Base-by-base conservation (phyloP, 495 filamentous ascomycete genomes). In the Filosporella fistucella region DNA sequence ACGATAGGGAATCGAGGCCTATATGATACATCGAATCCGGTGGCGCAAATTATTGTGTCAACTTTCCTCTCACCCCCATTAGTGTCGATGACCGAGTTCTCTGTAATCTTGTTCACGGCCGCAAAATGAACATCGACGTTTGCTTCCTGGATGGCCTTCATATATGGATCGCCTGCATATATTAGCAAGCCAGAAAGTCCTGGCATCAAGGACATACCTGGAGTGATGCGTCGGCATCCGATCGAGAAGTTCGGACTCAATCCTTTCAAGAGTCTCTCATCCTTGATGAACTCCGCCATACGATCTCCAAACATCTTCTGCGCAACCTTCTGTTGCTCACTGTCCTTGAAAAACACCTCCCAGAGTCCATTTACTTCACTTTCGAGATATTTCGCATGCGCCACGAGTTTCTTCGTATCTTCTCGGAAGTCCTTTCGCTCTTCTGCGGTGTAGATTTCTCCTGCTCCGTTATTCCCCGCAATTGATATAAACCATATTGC, bases 181-280 rank as follows among this genome's bases (percentile, higher is more conserved):
- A 23, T 51, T 28, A 45, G 18, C 4, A 2, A n/a, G 20, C 35
- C 16, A 22, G 41, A n/a, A 9, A 24, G 18, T 17, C 16, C 12
- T n/a, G 8, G 13, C 25, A 38, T 33, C 13, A 16, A 11, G 11
- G 29, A 20, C 6, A 78, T 78, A 0, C 83, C 84, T 2, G 84
- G 83, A 0, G 85, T 88, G 0, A 85, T 67, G 14, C 85, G 79
- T 34, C 83, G 76, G 54, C 84, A 89, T 58, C 78, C 74, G 4
- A 80, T 77, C 0, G 75, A 69, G 57, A 84, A 89, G 44, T 84
- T 76, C 0, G 85, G 51, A 1, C 43, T 48, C 23, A 53, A 43
- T 2, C 67, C 65, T n/a, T 68, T 38, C 7, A 66, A 45, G 47
- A 71, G 52, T 26, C 67, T 20, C 26, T 66, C 41, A 51, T 71